Percentiles rank a stretch among this genome's conserved stretches.
Conservation (phyloP, 345 rosid species). For the Citrus maxima region DNA sequence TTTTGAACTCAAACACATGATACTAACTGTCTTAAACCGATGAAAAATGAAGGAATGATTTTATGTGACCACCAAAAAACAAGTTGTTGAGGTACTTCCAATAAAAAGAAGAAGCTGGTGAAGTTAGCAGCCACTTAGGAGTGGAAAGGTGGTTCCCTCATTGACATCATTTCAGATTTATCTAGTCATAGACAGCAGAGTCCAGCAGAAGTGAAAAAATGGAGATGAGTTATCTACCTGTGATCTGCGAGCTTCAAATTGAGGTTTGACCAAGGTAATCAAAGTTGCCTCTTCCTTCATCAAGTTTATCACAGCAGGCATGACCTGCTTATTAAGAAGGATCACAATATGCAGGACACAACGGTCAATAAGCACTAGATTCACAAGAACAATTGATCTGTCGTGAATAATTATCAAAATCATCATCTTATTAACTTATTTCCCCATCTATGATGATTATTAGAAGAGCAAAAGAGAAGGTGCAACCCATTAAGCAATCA, state of each 20-base stretch:
- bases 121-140: neutral
- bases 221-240: constrained; percentile 47
- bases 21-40: neutral
- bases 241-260: constrained; percentile 87
- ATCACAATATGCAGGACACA: neutral
- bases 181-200: neutral
- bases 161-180: neutral
- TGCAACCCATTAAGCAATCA: neutral
- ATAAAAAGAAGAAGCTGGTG: neutral
- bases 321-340: constrained; percentile 48
- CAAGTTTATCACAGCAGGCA: constrained; percentile 82
- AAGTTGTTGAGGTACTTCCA: neutral
- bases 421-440: neutral
- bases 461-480: no score
- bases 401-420: neutral
- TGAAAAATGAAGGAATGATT: neutral
- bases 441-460: no score
- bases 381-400: neutral
- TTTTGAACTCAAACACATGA: neutral
- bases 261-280: constrained; percentile 87
- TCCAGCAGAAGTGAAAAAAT: neutral
- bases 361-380: neutral
- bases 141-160: neutral
- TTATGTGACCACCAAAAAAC: neutral
- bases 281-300: constrained; percentile 79